Conservation (phyloP, 352 stramenopile genomes). For the Pythium aquatile region DNA sequence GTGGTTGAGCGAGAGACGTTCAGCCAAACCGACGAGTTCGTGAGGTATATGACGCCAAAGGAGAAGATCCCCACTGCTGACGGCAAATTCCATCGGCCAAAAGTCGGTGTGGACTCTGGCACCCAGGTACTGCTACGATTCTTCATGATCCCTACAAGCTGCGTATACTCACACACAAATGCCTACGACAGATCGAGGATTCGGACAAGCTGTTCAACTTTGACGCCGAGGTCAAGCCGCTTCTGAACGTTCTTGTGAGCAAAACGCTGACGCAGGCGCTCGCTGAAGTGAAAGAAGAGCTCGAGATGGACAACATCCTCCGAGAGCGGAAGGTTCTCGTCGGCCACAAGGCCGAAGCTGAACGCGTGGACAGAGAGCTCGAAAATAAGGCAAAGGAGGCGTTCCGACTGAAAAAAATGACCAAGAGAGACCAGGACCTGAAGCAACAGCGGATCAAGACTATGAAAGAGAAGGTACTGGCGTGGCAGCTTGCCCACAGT, state of each 20-base stretch:
- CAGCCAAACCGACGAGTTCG: constrained; percentile 76
- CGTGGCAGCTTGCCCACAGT: constrained; percentile 53
- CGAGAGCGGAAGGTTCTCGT: constrained; percentile 40
- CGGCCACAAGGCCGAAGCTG: constrained; percentile 42
- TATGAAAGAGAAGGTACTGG: constrained; percentile 57
- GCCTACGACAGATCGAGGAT: constrained; percentile 57
- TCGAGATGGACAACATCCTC: constrained; percentile 55
- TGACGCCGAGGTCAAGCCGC: constrained; percentile 68
- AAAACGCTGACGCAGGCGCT: constrained; percentile 83
- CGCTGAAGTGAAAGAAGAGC: constrained; percentile 71
- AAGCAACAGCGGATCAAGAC: constrained; percentile 36
- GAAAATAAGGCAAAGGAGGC: constrained; percentile 53
- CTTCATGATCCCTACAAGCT: background rate
- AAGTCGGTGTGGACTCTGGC: constrained; percentile 68
- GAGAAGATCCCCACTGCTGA: constrained; percentile 40
- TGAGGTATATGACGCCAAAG: constrained; percentile 32
- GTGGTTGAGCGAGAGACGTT: constrained; percentile 39
- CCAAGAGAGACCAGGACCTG: constrained; percentile 43
- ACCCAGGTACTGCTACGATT: constrained; percentile 47
- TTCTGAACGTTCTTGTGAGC: constrained; percentile 75
- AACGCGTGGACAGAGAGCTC: constrained; percentile 41
- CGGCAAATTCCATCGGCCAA: constrained; percentile 54
- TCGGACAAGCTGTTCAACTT: constrained; percentile 79
- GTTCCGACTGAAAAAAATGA: constrained; percentile 47
- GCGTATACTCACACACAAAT: background rate